Evolutionary conservation across 164 flowering plant genomes (phyloP), one percentile per base, ranked within the genome.

Genomic region (Cinnamomum micranthum): DNA sequence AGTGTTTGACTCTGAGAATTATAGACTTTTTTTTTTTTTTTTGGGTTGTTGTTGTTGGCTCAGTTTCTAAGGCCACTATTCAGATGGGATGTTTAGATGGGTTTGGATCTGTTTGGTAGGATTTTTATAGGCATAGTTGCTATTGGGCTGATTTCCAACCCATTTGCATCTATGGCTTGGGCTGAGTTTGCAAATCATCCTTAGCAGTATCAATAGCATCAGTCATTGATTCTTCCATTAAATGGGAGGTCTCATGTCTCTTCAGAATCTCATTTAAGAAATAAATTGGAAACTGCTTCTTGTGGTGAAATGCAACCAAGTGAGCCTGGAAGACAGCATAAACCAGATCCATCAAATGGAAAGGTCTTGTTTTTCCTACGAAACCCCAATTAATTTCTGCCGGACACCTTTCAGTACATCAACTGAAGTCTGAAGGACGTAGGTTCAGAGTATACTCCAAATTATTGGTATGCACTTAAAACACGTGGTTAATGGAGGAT

Each of bases 351-450:
- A 60, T 50, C 47, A 51, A 31, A 51, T 27, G 71, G 50, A 25
- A 65, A 76, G 50, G 68, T 75, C 51, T 69, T 74, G 25, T 74
- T 72, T 27, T 59, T 69, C 82, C 27, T 71, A 62, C 74, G 62
- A 51, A 59, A 52, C 7, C 50, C 47, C 65, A 25, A 76, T 65
- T 10, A 14, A 65, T 14, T 22, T 22, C 3, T 27, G 41, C 41
- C 4, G n/a, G 6, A 3, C 55, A 12, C 22, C 24, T 70, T 64
- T 24, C 67, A 10, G 41, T 31, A 28, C 2, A 63, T 24, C 25
- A 24, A 24, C 25, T 24, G 25, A 24, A 24, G 1, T 31, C 28
- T 27, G 3, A 27, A 27, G 28, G 41, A 1, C 50, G 64, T 20
- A 74, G 64, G 20, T 52, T 71, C 13, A 71, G 64, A 11, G 17